Evolutionary conservation across 805 yeast genomes (phyloP).

Genomic region (Hyphopichia homilentoma): DNA sequence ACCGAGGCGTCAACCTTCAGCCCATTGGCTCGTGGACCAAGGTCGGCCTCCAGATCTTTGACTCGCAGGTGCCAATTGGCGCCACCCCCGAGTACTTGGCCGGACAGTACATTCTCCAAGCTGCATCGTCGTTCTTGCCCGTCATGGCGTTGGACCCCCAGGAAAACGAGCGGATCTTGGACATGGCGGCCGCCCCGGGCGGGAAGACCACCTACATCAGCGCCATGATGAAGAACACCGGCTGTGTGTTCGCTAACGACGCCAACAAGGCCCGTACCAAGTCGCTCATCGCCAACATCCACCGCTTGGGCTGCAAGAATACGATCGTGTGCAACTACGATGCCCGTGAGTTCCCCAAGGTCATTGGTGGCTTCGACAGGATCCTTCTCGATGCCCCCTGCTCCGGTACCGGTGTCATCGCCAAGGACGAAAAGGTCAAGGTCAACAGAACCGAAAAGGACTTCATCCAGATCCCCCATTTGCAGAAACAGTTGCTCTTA

Average conservation of each 20-base stretch:
- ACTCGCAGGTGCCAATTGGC: slow-evolving; percentile 99
- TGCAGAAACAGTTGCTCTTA: slow-evolving; percentile 88
- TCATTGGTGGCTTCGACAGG: slow-evolving; percentile 97
- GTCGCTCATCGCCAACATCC: slow-evolving; percentile 94
- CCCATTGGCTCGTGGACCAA: slow-evolving; percentile 98
- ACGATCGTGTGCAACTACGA: slow-evolving; percentile 96
- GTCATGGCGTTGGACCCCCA: slow-evolving; percentile 98
- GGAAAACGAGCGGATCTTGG: slow-evolving; percentile 90
- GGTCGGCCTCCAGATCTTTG: slow-evolving; percentile 95
- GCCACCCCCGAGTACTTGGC: slow-evolving; percentile 99
- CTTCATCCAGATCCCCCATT: slow-evolving; percentile 92
- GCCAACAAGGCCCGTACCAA: slow-evolving; percentile 95
- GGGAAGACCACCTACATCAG: slow-evolving; percentile 95
- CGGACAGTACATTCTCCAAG: slow-evolving; percentile 96
- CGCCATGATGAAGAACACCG: slow-evolving; percentile 97
- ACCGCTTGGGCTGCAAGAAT: slow-evolving; percentile 93
- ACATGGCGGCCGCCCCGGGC: slow-evolving; percentile 99
- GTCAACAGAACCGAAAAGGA: slow-evolving; percentile 93
- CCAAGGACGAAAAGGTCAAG: slow-evolving; percentile 94
- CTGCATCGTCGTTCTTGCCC: slow-evolving; percentile 96
- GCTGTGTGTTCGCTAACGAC: slow-evolving; percentile 96
- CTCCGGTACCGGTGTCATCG: slow-evolving; percentile 99
- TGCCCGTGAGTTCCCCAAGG: slow-evolving; percentile 97
- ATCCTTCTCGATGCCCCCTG: slow-evolving; percentile 97
- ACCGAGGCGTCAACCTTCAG: slow-evolving; percentile 95